phyloP scores from a whole-genome alignment of 768 basidiomycete species.

The Calocybe indica region DNA sequence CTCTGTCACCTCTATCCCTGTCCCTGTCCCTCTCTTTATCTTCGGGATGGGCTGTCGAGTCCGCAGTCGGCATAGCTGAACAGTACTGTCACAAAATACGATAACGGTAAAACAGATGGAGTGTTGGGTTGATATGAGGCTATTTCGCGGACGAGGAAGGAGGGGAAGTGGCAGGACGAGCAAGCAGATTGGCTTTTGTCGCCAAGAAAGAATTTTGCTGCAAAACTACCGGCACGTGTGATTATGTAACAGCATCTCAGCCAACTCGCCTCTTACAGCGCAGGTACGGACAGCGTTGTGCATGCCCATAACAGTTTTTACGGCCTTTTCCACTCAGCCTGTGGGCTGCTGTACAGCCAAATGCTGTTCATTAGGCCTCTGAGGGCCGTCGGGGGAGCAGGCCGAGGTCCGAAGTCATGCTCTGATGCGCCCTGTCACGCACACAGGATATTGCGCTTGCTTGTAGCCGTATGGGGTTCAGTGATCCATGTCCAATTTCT shows the following conservation, averaged over 20 bases:
- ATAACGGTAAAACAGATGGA: slow-evolving; percentile 1
- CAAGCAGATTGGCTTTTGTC: slow-evolving; percentile 11
- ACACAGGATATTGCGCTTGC: too few relatives aligned
- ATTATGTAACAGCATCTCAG: slow-evolving; percentile 23
- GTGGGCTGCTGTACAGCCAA: too few relatives aligned
- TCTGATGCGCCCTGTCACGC: too few relatives aligned
- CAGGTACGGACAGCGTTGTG: too few relatives aligned
- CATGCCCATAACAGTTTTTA: too few relatives aligned
- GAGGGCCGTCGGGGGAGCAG: too few relatives aligned
- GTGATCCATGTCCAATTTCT: too few relatives aligned
- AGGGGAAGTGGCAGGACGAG: slow-evolving; percentile 3
- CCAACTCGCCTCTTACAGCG: background rate
- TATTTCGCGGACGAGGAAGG: background rate
- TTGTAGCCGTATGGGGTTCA: too few relatives aligned
- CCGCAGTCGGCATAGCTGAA: slow-evolving; percentile 12
- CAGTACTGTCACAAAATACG: background rate
- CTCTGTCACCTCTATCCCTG: slow-evolving; percentile 7
- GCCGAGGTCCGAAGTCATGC: too few relatives aligned
- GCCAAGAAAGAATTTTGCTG: slow-evolving; percentile 28
- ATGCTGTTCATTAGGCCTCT: too few relatives aligned
- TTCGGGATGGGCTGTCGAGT: slow-evolving; percentile 13
- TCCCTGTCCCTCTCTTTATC: slow-evolving; percentile 14
- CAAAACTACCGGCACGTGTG: slow-evolving; percentile 34
- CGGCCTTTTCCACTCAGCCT: too few relatives aligned
- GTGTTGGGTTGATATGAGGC: background rate